Evolutionary conservation across 108 stramenopile species (phyloP).

Genomic region (Cyclotella baltica): DNA sequence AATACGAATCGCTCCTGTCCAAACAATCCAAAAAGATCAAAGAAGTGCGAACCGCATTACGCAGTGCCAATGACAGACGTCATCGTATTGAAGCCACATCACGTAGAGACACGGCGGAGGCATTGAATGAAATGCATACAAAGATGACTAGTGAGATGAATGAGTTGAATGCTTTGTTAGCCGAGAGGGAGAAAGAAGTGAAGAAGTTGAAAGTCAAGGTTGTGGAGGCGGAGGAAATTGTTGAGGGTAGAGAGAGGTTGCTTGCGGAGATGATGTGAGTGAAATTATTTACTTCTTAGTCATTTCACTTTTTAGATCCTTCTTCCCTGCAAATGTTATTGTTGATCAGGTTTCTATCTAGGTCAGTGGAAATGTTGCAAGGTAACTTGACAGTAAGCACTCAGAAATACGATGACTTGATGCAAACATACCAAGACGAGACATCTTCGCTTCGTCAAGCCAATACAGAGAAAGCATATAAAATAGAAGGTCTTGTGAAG

Average conservation of each 20-base stretch:
- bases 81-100: slow-evolving; percentile 12
- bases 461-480: slow-evolving; percentile 20
- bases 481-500: slow-evolving; percentile 26
- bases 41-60: slow-evolving; percentile 29
- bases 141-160: slow-evolving; percentile 32
- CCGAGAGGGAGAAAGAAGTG: slow-evolving; percentile 40
- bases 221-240: slow-evolving; percentile 23
- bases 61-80: slow-evolving; percentile 38
- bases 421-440: slow-evolving; percentile 29
- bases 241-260: slow-evolving; percentile 33
- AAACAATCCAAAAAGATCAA: slow-evolving; percentile 40
- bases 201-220: slow-evolving; percentile 16
- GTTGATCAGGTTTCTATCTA: slow-evolving; percentile 28
- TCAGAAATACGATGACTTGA: slow-evolving; percentile 30
- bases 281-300: not conserved
- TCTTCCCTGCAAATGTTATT: not conserved
- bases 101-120: slow-evolving; percentile 16
- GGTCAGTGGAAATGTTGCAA: slow-evolving; percentile 31
- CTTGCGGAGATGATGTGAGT: slow-evolving; percentile 44
- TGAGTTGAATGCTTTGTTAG: slow-evolving; percentile 21
- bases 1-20: slow-evolving; percentile 33
- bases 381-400: slow-evolving; percentile 20
- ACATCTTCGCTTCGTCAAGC: slow-evolving; percentile 17
- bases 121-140: slow-evolving; percentile 15
- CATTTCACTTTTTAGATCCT: not conserved